phyloP scores from a whole-genome alignment of 225 moss, liverwort and hornwort genomes.

The Bryoerythrophyllum caledonicum region DNA sequence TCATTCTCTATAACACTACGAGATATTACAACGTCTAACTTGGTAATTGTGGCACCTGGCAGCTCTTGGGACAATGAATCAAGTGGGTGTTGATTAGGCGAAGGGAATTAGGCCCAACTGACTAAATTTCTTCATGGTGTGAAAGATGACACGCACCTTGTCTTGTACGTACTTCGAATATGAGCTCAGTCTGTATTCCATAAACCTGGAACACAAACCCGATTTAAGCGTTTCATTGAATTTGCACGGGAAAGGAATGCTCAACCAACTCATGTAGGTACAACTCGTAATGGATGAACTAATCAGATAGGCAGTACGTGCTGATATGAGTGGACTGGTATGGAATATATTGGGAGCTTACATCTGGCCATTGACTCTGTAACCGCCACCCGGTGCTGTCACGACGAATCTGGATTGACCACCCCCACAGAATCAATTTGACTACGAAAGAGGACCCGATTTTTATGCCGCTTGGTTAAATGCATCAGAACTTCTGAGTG shows the following conservation, averaged over 20 bases:
- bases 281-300: background rate
- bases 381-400: constrained; percentile 42
- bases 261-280: background rate
- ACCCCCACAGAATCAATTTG: constrained; percentile 6
- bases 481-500: background rate
- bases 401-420: constrained; percentile 35
- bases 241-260: background rate
- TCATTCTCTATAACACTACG: background rate
- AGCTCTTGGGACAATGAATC: background rate
- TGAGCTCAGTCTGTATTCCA: constrained; percentile 41
- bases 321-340: background rate
- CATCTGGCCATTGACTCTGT: constrained; percentile 32
- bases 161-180: constrained; percentile 43
- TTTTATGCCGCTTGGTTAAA: background rate
- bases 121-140: background rate
- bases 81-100: background rate
- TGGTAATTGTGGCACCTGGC: background rate
- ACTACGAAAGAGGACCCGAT: background rate
- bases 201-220: constrained; percentile 33
- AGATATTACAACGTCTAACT: background rate
- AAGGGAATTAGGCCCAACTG: background rate
- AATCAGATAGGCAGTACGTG: background rate
- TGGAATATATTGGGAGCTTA: constrained; percentile 21
- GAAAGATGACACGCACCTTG: constrained; percentile 25
- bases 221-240: background rate